Conservation (phyloP, 495 filamentous ascomycete species). For the Pseudotulostoma volvatum region DNA sequence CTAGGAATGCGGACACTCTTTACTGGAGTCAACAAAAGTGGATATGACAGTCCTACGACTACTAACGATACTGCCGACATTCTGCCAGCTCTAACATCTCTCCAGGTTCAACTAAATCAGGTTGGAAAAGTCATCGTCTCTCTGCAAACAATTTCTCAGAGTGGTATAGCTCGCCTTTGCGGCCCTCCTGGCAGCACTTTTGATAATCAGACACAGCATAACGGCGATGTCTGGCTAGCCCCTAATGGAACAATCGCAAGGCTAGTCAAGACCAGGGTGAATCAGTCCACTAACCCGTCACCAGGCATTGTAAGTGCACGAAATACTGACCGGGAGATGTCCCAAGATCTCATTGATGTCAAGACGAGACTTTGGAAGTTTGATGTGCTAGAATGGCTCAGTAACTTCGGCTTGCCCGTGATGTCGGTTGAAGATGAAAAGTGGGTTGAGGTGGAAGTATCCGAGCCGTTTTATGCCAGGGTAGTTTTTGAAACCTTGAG, state of each 20-base stretch:
- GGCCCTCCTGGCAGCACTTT: constrained; percentile 11
- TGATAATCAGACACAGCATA: constrained; percentile 10
- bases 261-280: constrained; percentile 17
- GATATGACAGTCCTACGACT: constrained; percentile 17
- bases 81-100: constrained; percentile 19
- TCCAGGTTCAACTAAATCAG: constrained; percentile 25
- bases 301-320: constrained; percentile 8
- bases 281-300: constrained; percentile 9
- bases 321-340: constrained; percentile 4
- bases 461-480: constrained; percentile 30
- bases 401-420: constrained; percentile 23
- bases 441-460: constrained; percentile 33
- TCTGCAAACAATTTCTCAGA: constrained; percentile 22
- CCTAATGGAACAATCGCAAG: constrained; percentile 33
- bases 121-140: constrained; percentile 25
- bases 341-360: background rate
- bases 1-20: constrained; percentile 30
- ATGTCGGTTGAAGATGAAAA: constrained; percentile 19
- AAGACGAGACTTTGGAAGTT: constrained; percentile 24
- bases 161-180: constrained; percentile 21
- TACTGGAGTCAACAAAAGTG: constrained; percentile 18
- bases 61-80: constrained; percentile 17
- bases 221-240: constrained; percentile 33
- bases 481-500: constrained; percentile 24
- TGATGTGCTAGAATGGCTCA: constrained; percentile 25